Base-by-base conservation (phyloP, 2,329 filamentous ascomycete genomes). In the Coleophoma crateriformis region DNA sequence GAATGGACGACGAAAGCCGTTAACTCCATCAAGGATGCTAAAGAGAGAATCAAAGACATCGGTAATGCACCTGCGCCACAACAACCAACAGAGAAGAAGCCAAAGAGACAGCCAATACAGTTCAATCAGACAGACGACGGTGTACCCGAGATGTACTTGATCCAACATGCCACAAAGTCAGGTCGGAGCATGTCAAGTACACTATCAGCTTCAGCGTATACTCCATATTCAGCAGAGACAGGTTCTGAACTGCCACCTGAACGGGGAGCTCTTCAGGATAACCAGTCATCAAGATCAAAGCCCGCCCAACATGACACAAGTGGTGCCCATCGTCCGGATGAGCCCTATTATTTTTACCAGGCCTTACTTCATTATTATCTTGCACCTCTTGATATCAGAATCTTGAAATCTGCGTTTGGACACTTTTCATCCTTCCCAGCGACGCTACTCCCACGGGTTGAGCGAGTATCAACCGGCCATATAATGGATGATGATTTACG, bases 1-100 rank as follows among this genome's bases (percentile, higher is more conserved):
- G 89, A 92, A 58, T 97, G 91, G 91, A 89, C 88, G 1, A 82
- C 84, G 58, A 92, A 88, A 66, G 94, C 94, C 3, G 81, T 96
- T 50, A 77, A 79, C 48, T 77, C 84, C 32, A 84, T 97, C 45
- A 77, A 76, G 5, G 81, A 88, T 15, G 81, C 86, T 0, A 95
- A 89, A 67, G 87, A 94, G 54, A 91, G 85, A 64, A 63, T 88
- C 2, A 75, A 74, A 47, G 84, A 81, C 0, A 82, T 88, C 52
- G 84, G 84, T 1, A 82, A 87, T 57, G 81, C 82, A 20, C 81
- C 83, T 14, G 65, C 74, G 49, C 67, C 73, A 15, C 69, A 71
- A 50, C 77, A 81, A 55, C 74, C 74, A 14, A 67, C 68, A 7
- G 72, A 77, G 54, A 70, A 71, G 50, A 75, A 71, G 51, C 63